These are phyloP conservation scores for Tricholoma bakamatsutake DNA, from an alignment of 768 basidiomycete species.

Conservation along the genomic window DNA sequence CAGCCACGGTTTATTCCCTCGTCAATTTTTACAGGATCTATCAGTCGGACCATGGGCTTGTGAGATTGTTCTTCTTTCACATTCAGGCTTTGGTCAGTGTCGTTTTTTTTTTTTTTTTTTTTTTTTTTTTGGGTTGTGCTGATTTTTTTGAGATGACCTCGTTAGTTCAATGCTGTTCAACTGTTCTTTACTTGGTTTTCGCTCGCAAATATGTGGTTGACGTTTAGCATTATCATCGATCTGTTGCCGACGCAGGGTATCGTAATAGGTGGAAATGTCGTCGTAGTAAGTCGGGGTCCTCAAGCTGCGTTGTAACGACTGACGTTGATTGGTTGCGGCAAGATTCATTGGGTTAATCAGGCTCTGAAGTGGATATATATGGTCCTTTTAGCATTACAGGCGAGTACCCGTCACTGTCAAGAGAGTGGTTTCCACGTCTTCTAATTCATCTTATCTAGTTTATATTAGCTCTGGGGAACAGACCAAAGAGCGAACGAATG, in stretches of 20 bases:
- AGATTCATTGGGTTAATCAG: slow-evolving; percentile 86
- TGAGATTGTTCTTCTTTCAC: slow-evolving; percentile 96
- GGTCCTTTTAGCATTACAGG: slow-evolving; percentile 62
- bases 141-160: neutral
- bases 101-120: too few species aligned
- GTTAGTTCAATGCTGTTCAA: slow-evolving; percentile 79
- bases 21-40: slow-evolving; percentile 91
- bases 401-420: neutral
- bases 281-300: slow-evolving; percentile 66
- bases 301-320: neutral
- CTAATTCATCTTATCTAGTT: slow-evolving; percentile 32
- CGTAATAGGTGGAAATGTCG: slow-evolving; percentile 65
- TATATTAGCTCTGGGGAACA: slow-evolving; percentile 59
- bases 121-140: too few species aligned
- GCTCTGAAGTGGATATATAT: slow-evolving; percentile 88
- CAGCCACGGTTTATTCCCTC: slow-evolving; percentile 84
- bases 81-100: slow-evolving; percentile 76
- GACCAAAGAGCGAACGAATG: slow-evolving; percentile 82
- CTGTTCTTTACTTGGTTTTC: slow-evolving; percentile 93
- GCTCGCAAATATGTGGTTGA: slow-evolving; percentile 87
- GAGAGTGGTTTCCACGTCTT: neutral
- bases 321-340: slow-evolving; percentile 19
- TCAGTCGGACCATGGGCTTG: slow-evolving; percentile 75
- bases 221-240: slow-evolving; percentile 93
- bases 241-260: slow-evolving; percentile 57